A percentile compares a stretch with the other conserved stretches of the same genome.
Evolutionary conservation across 2,329 filamentous ascomycete species (phyloP).

Genomic region (Fusarium begoniae): DNA sequence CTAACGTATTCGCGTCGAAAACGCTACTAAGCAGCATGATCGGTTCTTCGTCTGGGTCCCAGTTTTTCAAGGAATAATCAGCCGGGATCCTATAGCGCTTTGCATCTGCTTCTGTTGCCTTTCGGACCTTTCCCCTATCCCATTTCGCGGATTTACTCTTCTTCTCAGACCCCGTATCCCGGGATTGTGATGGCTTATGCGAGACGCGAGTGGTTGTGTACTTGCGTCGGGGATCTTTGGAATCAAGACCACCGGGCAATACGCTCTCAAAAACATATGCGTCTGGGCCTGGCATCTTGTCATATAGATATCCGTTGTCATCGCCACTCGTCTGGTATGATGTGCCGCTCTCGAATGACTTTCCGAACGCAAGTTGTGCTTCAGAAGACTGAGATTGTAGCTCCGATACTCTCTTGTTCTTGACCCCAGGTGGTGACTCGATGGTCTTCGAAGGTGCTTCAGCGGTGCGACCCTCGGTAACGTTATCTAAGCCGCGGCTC

Average conservation of each 20-base stretch:
- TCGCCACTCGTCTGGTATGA: accelerated
- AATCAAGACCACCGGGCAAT: accelerated
- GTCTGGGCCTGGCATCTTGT: neutral
- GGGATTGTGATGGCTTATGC: accelerated
- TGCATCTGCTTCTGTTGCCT: neutral
- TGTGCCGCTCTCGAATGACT: accelerated
- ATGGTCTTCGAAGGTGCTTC: accelerated
- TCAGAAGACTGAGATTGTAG: neutral
- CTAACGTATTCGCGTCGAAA: neutral
- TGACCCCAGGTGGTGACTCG: accelerated
- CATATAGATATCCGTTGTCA: accelerated
- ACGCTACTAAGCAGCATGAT: neutral
- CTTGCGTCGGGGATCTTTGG: accelerated
- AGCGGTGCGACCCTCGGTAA: accelerated
- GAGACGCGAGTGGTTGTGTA: accelerated
- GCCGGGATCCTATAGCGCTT: accelerated
- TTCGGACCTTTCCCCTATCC: accelerated
- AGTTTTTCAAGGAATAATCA: neutral
- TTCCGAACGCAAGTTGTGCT: neutral
- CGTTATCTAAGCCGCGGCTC: accelerated
- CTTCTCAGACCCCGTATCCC: accelerated
- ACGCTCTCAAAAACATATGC: neutral
- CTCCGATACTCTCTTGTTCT: neutral
- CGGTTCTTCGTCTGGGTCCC: neutral
- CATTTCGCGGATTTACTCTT: accelerated